A percentile compares a stretch with the other conserved stretches of the same genome.
Conservation (phyloP, 345 rosid species). For the Alliaria petiolata region DNA sequence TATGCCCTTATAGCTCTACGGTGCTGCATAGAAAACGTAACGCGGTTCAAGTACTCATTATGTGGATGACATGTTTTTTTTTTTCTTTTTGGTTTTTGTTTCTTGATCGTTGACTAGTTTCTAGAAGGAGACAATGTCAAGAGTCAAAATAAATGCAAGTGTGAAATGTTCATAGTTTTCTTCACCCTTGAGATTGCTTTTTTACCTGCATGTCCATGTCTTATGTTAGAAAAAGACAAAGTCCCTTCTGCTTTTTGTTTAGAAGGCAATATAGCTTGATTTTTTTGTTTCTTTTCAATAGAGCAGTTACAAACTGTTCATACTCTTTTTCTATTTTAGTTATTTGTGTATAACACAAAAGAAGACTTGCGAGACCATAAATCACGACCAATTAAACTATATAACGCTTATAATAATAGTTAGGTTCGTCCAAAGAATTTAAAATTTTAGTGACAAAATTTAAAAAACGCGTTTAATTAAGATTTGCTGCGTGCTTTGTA, state of each 20-base stretch:
- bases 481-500: constrained; percentile 4
- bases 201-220: constrained; percentile 23
- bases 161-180: constrained; percentile 18
- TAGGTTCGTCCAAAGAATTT: not conserved
- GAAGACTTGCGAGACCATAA: not conserved
- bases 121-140: constrained; percentile 23
- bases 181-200: constrained; percentile 3
- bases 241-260: not conserved
- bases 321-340: constrained; percentile 2
- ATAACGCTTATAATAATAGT: not conserved
- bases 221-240: constrained; percentile 5
- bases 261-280: constrained; percentile 9
- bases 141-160: constrained; percentile 9
- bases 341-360: not conserved
- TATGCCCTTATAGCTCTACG: not conserved
- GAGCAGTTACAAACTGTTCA: constrained; percentile 28
- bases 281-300: not conserved
- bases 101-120: not conserved
- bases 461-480: constrained; percentile 11
- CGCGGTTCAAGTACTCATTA: not conserved
- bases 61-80: not conserved
- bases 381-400: constrained; percentile 17
- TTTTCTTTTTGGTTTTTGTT: not conserved
- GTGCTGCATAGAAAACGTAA: not conserved
- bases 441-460: not conserved